Percentiles rank a stretch among this genome's conserved stretches.
Conservation (phyloP, 1,139 yeast species). For the Insectozyma bohioensis region DNA sequence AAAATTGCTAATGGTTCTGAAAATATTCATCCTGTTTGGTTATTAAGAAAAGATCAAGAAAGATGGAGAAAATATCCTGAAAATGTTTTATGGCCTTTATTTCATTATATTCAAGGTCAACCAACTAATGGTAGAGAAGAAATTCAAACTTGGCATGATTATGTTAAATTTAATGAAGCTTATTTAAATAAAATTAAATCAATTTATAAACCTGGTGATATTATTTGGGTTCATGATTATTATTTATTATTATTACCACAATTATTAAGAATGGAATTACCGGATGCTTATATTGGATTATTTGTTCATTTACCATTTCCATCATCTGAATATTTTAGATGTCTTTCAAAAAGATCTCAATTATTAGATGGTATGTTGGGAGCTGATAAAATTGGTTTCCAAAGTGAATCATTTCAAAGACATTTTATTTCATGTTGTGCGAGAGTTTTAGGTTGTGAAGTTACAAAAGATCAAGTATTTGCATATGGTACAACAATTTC, state of each 20-base stretch:
- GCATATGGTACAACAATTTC: conserved; percentile 78
- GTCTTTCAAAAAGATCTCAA: conserved; percentile 78
- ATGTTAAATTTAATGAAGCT: conserved; percentile 86
- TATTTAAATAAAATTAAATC: conserved; percentile 75
- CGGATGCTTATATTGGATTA: conserved; percentile 78
- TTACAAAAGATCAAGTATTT: conserved; percentile 54
- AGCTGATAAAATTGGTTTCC: conserved; percentile 82
- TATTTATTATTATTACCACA: conserved; percentile 84
- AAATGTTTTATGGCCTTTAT: conserved; percentile 87
- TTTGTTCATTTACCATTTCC: conserved; percentile 93
- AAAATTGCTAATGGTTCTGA: conserved; percentile 44
- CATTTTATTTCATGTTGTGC: conserved; percentile 91
- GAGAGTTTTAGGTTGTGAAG: conserved; percentile 73
- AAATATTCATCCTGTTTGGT: conserved; percentile 83
- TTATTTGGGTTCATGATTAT: conserved; percentile 95
- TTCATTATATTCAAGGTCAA: conserved; percentile 84
- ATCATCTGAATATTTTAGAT: conserved; percentile 90
- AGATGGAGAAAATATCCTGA: conserved; percentile 92
- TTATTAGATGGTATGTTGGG: conserved; percentile 90
- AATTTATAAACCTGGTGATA: conserved; percentile 84
- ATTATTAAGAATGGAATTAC: conserved; percentile 76
- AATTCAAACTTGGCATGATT: conserved; percentile 85
- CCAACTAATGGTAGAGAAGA: conserved; percentile 66
- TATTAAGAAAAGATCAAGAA: conserved; percentile 66
- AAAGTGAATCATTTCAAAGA: conserved; percentile 79